Conservation (phyloP, 805 yeast species). For the Nakazawaea holstii region DNA sequence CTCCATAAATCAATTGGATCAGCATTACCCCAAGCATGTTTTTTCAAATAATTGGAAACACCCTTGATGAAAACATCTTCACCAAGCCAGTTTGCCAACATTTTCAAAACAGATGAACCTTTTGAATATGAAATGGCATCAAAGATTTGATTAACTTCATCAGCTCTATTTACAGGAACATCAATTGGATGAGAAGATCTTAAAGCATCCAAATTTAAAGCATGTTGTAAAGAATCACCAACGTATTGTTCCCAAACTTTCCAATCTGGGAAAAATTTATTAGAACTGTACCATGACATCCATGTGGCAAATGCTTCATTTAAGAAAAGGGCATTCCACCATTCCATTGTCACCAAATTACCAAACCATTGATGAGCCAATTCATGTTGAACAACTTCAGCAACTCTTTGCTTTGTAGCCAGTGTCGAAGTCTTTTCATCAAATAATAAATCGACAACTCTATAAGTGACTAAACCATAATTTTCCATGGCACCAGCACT, state of each 20-base stretch:
- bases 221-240: constrained; percentile 68
- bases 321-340: constrained; percentile 90
- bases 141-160: constrained; percentile 78
- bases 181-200: constrained; percentile 85
- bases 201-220: constrained; percentile 69
- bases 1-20: constrained; percentile 74
- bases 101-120: constrained; percentile 74
- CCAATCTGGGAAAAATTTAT: constrained; percentile 77
- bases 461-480: constrained; percentile 75
- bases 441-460: constrained; percentile 68
- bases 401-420: constrained; percentile 64
- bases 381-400: constrained; percentile 85
- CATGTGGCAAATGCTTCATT: constrained; percentile 90
- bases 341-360: constrained; percentile 84
- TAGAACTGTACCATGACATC: constrained; percentile 85
- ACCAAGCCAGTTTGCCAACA: constrained; percentile 78
- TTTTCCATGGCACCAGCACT: constrained; percentile 90
- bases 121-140: constrained; percentile 81
- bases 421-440: constrained; percentile 68
- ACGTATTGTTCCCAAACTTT: constrained; percentile 84
- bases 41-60: constrained; percentile 70
- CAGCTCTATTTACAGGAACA: constrained; percentile 74
- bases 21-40: constrained; percentile 75
- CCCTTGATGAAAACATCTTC: constrained; percentile 74
- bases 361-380: constrained; percentile 94